phyloP scores from a whole-genome alignment of 2,329 filamentous ascomycete species.

The Beauveria caledonica region DNA sequence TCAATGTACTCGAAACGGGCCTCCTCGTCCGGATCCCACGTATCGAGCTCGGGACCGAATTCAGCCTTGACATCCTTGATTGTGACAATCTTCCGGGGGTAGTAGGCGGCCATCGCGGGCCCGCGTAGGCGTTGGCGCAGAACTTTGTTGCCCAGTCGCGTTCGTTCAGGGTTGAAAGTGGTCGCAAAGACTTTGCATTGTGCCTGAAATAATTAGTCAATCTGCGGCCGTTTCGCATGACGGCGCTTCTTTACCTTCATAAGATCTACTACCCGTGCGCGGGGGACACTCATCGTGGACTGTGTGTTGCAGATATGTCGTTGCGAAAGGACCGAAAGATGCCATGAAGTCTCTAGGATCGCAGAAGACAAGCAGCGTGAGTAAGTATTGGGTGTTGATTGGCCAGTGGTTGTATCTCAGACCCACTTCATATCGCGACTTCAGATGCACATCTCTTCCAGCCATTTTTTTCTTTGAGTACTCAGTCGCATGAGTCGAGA shows the following conservation, averaged over 20 bases:
- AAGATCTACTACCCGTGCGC: conserved; percentile 58
- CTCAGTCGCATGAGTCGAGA: neutral
- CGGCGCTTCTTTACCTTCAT: conserved; percentile 55
- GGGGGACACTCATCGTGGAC: conserved; percentile 52
- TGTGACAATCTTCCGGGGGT: conserved; percentile 66
- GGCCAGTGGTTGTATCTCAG: neutral
- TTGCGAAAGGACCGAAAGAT: neutral
- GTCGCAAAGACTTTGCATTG: conserved; percentile 90
- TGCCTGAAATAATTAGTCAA: conserved; percentile 41
- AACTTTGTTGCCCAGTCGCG: conserved; percentile 85
- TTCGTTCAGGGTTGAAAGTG: conserved; percentile 76
- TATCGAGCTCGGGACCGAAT: conserved; percentile 58
- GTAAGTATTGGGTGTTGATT: neutral
- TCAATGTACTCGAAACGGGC: conserved; percentile 70
- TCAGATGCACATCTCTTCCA: neutral
- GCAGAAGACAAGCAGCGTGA: neutral
- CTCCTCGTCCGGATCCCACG: conserved; percentile 68
- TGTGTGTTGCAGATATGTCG: neutral
- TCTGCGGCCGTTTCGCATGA: neutral
- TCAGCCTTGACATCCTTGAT: conserved; percentile 65
- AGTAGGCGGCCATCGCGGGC: conserved; percentile 78
- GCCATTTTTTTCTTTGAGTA: neutral
- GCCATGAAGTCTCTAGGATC: conserved; percentile 12
- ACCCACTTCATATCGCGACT: neutral
- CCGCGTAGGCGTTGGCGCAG: conserved; percentile 81